These are phyloP conservation scores for Crithidia acanthocephali DNA, from an alignment of 208 protist species.

Conservation along the genomic window DNA sequence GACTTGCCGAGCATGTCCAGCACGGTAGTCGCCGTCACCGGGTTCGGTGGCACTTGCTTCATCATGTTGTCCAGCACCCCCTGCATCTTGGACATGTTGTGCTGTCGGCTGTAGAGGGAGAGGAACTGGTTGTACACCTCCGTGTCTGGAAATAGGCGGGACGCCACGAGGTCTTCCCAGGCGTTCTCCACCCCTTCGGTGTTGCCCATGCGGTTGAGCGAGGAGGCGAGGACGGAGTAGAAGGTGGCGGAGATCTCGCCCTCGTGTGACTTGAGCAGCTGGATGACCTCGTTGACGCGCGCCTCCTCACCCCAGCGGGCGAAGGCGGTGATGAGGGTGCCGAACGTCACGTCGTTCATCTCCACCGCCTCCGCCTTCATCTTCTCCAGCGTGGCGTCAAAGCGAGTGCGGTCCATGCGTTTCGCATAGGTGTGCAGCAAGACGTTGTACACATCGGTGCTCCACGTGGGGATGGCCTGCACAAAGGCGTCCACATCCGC, in stretches of 20 bases:
- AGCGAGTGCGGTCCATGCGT: conserved; percentile 58
- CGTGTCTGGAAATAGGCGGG: conserved; percentile 84
- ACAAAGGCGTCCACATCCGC: conserved; percentile 51
- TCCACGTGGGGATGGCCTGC: conserved; percentile 52
- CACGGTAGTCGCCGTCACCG: conserved; percentile 85
- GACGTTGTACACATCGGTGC: conserved; percentile 88
- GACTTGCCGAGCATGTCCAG: conserved; percentile 90
- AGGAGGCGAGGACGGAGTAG: conserved; percentile 87
- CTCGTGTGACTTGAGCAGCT: conserved; percentile 75
- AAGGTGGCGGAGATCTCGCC: conserved; percentile 80
- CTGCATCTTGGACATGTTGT: conserved; percentile 85
- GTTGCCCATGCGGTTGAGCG: conserved; percentile 81
- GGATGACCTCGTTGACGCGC: conserved; percentile 77
- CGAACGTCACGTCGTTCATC: conserved; percentile 93
- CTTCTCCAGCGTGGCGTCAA: conserved; percentile 70
- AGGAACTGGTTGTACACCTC: conserved; percentile 91
- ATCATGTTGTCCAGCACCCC: conserved; percentile 89
- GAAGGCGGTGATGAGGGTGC: conserved; percentile 87
- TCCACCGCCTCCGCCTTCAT: conserved; percentile 73
- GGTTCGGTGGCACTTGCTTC: conserved; percentile 88
- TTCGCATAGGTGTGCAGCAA: conserved; percentile 85
- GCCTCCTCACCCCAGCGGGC: conserved; percentile 72
- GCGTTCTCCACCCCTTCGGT: conserved; percentile 79
- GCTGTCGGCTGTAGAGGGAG: conserved; percentile 75
- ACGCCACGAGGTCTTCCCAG: conserved; percentile 85